Percentiles rank a stretch among this genome's conserved stretches.
Conservation (phyloP, 208 protist genomes). For the Herpetomonas samuelpessoai region DNA sequence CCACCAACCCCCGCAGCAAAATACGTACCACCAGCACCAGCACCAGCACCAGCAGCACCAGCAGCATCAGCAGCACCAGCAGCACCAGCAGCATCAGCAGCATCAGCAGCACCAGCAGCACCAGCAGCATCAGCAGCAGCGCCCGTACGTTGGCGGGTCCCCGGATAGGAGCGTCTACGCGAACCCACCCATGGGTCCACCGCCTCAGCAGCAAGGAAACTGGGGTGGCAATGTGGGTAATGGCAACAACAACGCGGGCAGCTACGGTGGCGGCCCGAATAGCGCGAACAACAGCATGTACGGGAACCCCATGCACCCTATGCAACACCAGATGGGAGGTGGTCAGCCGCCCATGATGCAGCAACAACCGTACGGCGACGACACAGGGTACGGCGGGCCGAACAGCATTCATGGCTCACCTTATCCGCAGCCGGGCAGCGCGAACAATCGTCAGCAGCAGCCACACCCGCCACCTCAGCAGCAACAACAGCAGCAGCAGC, state of each 20-base stretch:
- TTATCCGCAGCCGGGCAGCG: constrained; percentile 5
- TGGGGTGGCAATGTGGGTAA: constrained; percentile 15
- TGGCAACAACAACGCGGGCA: constrained; percentile 20
- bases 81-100: constrained; percentile 1
- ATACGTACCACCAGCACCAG: constrained; percentile 1
- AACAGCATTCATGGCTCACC: not conserved
- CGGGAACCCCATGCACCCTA: not conserved
- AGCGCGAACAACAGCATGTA: constrained; percentile 15
- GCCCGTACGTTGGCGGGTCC: not conserved
- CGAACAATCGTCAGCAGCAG: constrained; percentile 21
- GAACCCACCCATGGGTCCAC: not conserved
- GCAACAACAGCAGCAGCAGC: constrained; percentile 19
- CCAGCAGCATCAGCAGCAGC: not conserved
- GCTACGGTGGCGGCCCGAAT: not conserved
- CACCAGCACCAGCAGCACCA: not conserved
- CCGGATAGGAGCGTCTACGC: not conserved
- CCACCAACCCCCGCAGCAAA: constrained; percentile 1
- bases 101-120: not conserved
- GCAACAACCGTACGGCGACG: not conserved
- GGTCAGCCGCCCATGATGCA: too few species aligned
- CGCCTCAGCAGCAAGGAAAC: constrained; percentile 11
- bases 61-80: constrained; percentile 1
- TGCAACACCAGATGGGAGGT: constrained; percentile 11
- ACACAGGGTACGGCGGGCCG: not conserved
- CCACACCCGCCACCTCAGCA: constrained; percentile 21